A percentile compares a stretch with the other conserved stretches of the same genome.
Evolutionary conservation across 768 basidiomycete genomes (phyloP).

Genomic region (Lyophyllum semitale): DNA sequence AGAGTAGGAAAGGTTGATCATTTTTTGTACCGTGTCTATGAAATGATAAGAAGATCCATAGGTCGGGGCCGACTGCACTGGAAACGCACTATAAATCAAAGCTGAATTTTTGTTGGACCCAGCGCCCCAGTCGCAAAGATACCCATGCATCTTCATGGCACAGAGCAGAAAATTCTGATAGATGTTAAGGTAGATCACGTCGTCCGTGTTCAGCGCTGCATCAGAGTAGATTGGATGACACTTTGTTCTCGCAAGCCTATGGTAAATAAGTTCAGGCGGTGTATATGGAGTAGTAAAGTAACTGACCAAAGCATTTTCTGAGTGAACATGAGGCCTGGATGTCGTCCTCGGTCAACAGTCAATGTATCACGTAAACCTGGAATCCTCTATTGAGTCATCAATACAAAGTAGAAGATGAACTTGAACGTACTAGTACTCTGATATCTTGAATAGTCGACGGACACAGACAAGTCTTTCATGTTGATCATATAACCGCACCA

Average conservation of each 20-base stretch:
- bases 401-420: neutral
- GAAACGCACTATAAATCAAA: constrained; percentile 57
- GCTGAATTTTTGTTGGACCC: constrained; percentile 40
- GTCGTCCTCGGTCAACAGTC: constrained; percentile 67
- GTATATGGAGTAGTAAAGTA: neutral
- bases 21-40: constrained; percentile 62
- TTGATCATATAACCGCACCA: constrained; percentile 92
- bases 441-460: constrained; percentile 77
- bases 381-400: neutral
- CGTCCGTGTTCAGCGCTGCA: constrained; percentile 59
- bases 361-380: constrained; percentile 62
- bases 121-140: constrained; percentile 65
- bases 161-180: constrained; percentile 84
- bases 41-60: neutral
- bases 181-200: constrained; percentile 74
- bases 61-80: neutral
- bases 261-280: neutral
- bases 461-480: constrained; percentile 73
- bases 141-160: constrained; percentile 86
- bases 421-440: constrained; percentile 51
- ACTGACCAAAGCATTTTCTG: constrained; percentile 78
- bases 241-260: constrained; percentile 70
- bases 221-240: constrained; percentile 85
- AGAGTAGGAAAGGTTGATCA: constrained; percentile 57
- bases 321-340: constrained; percentile 64